phyloP scores from a whole-genome alignment of 768 basidiomycete species.

The Lentinula lateritia region DNA sequence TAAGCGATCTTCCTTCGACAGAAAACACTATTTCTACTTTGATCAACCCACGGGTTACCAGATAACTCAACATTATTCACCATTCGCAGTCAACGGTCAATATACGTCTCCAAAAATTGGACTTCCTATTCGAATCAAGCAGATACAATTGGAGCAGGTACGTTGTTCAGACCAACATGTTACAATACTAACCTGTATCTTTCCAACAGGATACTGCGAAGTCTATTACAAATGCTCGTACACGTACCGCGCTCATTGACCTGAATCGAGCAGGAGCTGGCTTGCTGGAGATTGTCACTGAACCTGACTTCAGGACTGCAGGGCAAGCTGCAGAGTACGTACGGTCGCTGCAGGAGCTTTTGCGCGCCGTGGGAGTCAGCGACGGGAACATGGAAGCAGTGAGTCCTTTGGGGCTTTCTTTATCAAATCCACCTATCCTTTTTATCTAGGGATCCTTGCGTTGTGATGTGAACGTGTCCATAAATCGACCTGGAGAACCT shows the following conservation, averaged over 20 bases:
- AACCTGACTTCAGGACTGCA: slow-evolving; percentile 88
- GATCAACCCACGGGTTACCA: slow-evolving; percentile 95
- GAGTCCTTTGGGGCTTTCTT: slow-evolving; percentile 9
- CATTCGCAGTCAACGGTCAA: slow-evolving; percentile 54
- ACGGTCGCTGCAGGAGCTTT: slow-evolving; percentile 68
- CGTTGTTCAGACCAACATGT: slow-evolving; percentile 8
- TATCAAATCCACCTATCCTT: not conserved
- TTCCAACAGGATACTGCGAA: slow-evolving; percentile 83
- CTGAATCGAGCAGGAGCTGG: slow-evolving; percentile 87
- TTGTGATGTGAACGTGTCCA: slow-evolving; percentile 94
- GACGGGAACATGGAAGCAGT: slow-evolving; percentile 98
- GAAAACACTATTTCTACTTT: slow-evolving; percentile 98
- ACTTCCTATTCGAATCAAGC: slow-evolving; percentile 72
- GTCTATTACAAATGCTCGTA: slow-evolving; percentile 55
- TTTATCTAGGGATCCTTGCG: slow-evolving; percentile 77
- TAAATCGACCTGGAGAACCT: slow-evolving; percentile 58
- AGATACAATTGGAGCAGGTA: slow-evolving; percentile 95
- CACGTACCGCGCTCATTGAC: slow-evolving; percentile 61
- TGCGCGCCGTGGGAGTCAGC: slow-evolving; percentile 81
- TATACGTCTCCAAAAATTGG: slow-evolving; percentile 39
- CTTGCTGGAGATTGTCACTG: slow-evolving; percentile 94
- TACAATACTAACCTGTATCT: slow-evolving; percentile 2
- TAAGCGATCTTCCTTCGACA: slow-evolving; percentile 75
- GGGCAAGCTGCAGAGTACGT: slow-evolving; percentile 92
- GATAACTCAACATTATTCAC: slow-evolving; percentile 94